Base-by-base conservation (phyloP, 2,329 filamentous ascomycete genomes). In the Phyllosticta citribraziliensis region DNA sequence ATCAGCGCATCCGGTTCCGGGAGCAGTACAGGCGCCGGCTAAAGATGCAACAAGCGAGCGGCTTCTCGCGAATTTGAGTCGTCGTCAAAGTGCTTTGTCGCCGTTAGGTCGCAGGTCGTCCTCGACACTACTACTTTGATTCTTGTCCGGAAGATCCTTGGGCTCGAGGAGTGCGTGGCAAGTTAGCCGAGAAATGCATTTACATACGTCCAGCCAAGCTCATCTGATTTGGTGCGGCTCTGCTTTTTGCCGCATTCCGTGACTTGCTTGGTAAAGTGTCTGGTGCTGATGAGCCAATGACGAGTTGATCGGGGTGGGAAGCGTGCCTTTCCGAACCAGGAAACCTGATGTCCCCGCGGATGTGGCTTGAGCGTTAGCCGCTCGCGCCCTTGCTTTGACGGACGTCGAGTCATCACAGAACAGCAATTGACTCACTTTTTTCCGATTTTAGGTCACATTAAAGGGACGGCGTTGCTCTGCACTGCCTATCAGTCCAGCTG, bases 1-100 rank as follows among this genome's bases (percentile, higher is more conserved):
- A 83, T 62, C 81, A 86, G 69, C 80, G 88, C 60, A 84, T 88
- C 62, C 79, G 82, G 69, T 88, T 87, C 74, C 79, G 84, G 47
- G 84, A 88, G 56, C 79, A 82, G 66, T 89, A 86, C 73, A 76
- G 79, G 68, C 76, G 80, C 65, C 76, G 82, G 60, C 73, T 79
- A 55, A 79, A 77, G 17, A 73, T 75, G 57, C 77, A 73, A 62
- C 60, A 55, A 17, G 52, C 53, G 3, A 35, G 33, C 33, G 17
- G 33, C 33, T 40, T 40, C 17, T 40, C 33, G 33, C 33, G 33
- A 5, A 40, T 40, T 17, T 40, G 33, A 40, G 33, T 22, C 9
- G 33, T 5, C 11, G 11, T 14, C 14, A 9, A 27, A 30, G 27
- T 30, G 27, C 27, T 6, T 30, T 8, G 27, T 30, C 9, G 9